Base-by-base conservation (phyloP, 2,329 filamentous ascomycete genomes). In the Aspergillus brunneoviolaceus region DNA sequence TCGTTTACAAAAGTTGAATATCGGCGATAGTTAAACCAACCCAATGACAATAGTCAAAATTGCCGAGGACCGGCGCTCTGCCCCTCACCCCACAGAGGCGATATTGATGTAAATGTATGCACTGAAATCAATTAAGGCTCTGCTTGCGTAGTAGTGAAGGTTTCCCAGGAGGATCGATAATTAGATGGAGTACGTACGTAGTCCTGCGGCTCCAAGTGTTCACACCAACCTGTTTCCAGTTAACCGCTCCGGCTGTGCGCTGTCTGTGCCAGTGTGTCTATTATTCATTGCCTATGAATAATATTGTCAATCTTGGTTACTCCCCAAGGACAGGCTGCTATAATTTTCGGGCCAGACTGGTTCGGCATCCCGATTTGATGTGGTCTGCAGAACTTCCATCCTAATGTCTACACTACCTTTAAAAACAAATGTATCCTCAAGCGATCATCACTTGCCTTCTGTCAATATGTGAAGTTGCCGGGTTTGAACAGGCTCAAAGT, bases 61-160 rank as follows among this genome's bases (percentile, higher is more conserved):
- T 49, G 61, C 59, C 56, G 61, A 57, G 51, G 39, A 55, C 57
- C 61, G 61, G 61, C 48, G 39, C 23, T 48, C 59, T 16, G 14
- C 39, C 23, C 23, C 33, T 29, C 29, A 9, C 45, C 52, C 57
- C 54, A 56, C 49, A 27, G 35, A 42, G 33, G 35, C 23, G 27
- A 31, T 16, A 29, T 29, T 29, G 9, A 29, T 29, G 27, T 9
- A 29, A 6, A 29, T 10, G 7, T 29, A 29, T 29, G 27, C 27
- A 29, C 14, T 5, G 33, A 35, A 12, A 16, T 12, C 14, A 35
- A 12, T 16, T 16, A 14, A 5, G 11, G 33, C 11, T 35, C 12
- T 35, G 11, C 33, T 35, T 35, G 33, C 12, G 1, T 12, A 31
- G 14, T 21, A 9, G 19, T 25, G 25, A 35, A 16, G 39, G 14